Base-by-base conservation (phyloP, 495 filamentous ascomycete genomes). In the Penicillium maclennaniae region DNA sequence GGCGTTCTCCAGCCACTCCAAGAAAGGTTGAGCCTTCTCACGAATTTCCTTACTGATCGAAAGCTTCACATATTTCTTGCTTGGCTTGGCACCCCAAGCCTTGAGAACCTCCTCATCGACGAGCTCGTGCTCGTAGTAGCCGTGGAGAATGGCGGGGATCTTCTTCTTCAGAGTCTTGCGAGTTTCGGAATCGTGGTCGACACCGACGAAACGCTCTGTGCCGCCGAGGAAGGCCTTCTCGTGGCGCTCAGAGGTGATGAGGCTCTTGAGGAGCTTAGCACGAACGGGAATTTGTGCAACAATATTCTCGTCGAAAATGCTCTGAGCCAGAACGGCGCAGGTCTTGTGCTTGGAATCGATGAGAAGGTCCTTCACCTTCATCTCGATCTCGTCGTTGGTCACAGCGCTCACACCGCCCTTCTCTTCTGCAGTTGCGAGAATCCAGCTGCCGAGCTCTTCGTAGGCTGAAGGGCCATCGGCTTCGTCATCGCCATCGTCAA, bases 221-320 rank as follows among this genome's bases (percentile, higher is more conserved):
- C 93, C 93, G 62, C 95, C 95, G n/a, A 98, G 84, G 70, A 98
- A 86, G 47, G 93, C 92, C 81, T 93, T 96, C 76, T 97, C 84
- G 69, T 97, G 92, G 49, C 87, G 85, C 62, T 98, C 93, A 23
- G 89, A 89, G 20, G 84, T 87, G 62, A 95, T 83, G 77, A 97
- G 81, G 87, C 91, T 89, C 77, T 93, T 95, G 53, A 98, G 82
- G 77, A 98, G 85, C 49, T 77, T 71, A 50, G 86, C 87, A 62
- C 93, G 92, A 66, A 75, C 78, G 54, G 84, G 79, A 54, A 97
- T 87, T 76, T 98, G 89, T 74, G 86, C 85, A 64, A 83, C 77
- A 54, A 98, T 93, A 65, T 86, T 86, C 53, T 95, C 85, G 64
- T 96, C 86, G 67, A 98, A 98, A 61, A 98, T 78, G 60, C 89